Evolutionary conservation across 2,329 filamentous ascomycete species (phyloP).

Genomic region (Trichophyton mentagrophytes): DNA sequence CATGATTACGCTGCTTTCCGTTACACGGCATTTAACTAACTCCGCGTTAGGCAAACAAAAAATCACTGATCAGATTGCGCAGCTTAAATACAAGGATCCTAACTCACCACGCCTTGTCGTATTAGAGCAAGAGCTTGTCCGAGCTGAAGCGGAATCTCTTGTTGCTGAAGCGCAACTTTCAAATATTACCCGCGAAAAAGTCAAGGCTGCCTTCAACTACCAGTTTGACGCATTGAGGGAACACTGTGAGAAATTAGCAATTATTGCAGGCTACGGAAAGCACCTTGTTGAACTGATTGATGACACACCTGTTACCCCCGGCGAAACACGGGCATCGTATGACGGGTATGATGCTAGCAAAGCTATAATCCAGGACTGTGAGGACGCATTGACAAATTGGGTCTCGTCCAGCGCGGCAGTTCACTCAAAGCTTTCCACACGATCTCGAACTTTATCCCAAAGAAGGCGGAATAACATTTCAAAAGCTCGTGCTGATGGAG

Average conservation of each 20-base stretch:
- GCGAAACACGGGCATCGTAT: slow-evolving; percentile 89
- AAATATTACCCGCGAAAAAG: slow-evolving; percentile 98
- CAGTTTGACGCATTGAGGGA: slow-evolving; percentile 96
- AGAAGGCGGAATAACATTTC: slow-evolving; percentile 63
- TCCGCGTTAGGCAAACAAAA: slow-evolving; percentile 73
- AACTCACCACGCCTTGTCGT: slow-evolving; percentile 97
- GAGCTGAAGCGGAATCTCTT: slow-evolving; percentile 95
- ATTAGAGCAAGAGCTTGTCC: slow-evolving; percentile 94
- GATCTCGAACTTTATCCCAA: slow-evolving; percentile 76
- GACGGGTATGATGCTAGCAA: slow-evolving; percentile 98
- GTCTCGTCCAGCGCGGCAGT: slow-evolving; percentile 82
- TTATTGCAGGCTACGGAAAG: slow-evolving; percentile 95
- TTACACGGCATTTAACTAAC: neutral
- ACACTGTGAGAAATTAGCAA: slow-evolving; percentile 95
- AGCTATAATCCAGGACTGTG: slow-evolving; percentile 97
- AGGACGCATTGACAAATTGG: slow-evolving; percentile 96
- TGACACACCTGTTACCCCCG: slow-evolving; percentile 90
- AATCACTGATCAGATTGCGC: slow-evolving; percentile 96
- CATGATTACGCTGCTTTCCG: neutral
- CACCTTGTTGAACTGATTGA: slow-evolving; percentile 95
- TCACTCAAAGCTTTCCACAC: slow-evolving; percentile 71
- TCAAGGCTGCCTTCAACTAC: slow-evolving; percentile 96
- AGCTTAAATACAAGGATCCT: slow-evolving; percentile 99
- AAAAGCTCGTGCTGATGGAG: slow-evolving; percentile 48
- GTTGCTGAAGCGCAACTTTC: slow-evolving; percentile 96